These are phyloP conservation scores for Helenozyma baotianmanensis DNA, from an alignment of 805 yeast species.

Conservation along the genomic window DNA sequence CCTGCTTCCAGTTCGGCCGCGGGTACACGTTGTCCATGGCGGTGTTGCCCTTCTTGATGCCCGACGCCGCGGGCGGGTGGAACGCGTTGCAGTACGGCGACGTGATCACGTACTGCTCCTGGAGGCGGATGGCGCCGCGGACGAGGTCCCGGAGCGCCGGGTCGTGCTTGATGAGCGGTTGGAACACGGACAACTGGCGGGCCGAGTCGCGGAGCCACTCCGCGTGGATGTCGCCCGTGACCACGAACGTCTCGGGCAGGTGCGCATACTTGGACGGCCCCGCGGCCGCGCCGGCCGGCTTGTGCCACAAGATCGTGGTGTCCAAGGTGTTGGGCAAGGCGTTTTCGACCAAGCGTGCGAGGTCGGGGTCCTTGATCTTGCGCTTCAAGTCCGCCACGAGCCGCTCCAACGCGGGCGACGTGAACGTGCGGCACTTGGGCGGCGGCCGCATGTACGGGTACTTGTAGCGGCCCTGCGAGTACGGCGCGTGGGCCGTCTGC, in stretches of 20 bases:
- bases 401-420: slow-evolving; percentile 56
- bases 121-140: slow-evolving; percentile 77
- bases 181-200: slow-evolving; percentile 73
- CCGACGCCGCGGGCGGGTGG: slow-evolving; percentile 68
- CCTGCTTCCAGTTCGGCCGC: slow-evolving; percentile 60
- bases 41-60: slow-evolving; percentile 45
- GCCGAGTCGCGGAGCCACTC: slow-evolving; percentile 92
- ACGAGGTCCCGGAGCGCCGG: slow-evolving; percentile 46
- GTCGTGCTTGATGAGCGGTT: slow-evolving; percentile 55
- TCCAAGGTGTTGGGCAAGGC: slow-evolving; percentile 85
- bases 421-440: slow-evolving; percentile 66
- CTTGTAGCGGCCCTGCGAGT: slow-evolving; percentile 47
- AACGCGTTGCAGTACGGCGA: slow-evolving; percentile 90
- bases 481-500: slow-evolving; percentile 49
- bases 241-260: slow-evolving; percentile 62
- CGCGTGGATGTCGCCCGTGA: slow-evolving; percentile 91
- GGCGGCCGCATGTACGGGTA: slow-evolving; percentile 78
- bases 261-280: background rate
- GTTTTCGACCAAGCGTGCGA: slow-evolving; percentile 74
- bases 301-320: slow-evolving; percentile 78
- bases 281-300: slow-evolving; percentile 11
- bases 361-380: slow-evolving; percentile 55
- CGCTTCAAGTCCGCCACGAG: slow-evolving; percentile 49
- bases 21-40: slow-evolving; percentile 67
- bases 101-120: slow-evolving; percentile 54